Percentiles rank a stretch among this genome's conserved stretches.
Evolutionary conservation across 1,284 basidiomycete genomes (phyloP).

Genomic region (Boletellus dicymbophilus): DNA sequence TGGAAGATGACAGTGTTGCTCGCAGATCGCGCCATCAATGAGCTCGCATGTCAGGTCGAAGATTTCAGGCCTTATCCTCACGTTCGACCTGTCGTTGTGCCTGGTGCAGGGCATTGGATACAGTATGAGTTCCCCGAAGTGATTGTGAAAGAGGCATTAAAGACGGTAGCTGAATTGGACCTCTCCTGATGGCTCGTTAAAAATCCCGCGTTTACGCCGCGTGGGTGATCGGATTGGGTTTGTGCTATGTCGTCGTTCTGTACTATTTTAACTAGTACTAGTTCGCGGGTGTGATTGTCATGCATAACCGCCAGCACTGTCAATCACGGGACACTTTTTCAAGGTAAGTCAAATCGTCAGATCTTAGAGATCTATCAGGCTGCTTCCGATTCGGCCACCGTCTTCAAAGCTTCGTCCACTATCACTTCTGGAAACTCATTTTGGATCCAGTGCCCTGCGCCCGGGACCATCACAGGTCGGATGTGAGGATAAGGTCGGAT

Average conservation of each 20-base stretch:
- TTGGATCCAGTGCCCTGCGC: slow-evolving; percentile 27
- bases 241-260: too few species aligned
- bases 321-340: too few species aligned
- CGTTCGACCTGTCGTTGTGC: slow-evolving; percentile 13
- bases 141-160: slow-evolving; percentile 24
- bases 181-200: too few species aligned
- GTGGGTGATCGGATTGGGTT: too few species aligned
- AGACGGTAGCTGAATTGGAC: slow-evolving; percentile 14
- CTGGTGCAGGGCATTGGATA: slow-evolving; percentile 23
- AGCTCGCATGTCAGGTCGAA: slow-evolving; percentile 6
- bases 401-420: slow-evolving; percentile 25
- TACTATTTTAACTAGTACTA: too few species aligned
- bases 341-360: too few species aligned
- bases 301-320: too few species aligned
- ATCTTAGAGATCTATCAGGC: neutral
- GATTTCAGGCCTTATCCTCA: slow-evolving; percentile 13
- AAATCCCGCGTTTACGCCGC: too few species aligned
- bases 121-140: slow-evolving; percentile 24
- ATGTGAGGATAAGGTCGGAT: slow-evolving; percentile 17
- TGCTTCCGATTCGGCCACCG: slow-evolving; percentile 11
- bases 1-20: slow-evolving; percentile 18
- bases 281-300: too few species aligned
- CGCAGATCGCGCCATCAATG: slow-evolving; percentile 18
- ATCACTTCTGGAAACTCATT: slow-evolving; percentile 23
- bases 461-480: slow-evolving; percentile 13